Percentiles rank a stretch among this genome's conserved stretches.
Evolutionary conservation across 768 basidiomycete species (phyloP).

Genomic region (Serendipita indica): DNA sequence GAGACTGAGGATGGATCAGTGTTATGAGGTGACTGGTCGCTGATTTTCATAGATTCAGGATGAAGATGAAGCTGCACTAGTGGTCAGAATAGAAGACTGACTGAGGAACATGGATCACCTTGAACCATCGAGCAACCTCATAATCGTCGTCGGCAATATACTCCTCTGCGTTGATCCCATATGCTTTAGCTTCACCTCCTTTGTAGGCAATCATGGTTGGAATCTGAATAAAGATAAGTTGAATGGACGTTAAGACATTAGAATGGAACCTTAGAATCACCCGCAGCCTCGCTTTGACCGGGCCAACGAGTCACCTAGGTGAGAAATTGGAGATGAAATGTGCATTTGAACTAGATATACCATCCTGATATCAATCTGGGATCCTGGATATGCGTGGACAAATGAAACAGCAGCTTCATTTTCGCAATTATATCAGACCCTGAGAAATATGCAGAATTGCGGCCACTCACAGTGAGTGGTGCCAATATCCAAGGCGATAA

Average conservation of each 20-base stretch:
- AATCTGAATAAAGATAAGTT: not conserved
- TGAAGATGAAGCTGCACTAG: slow-evolving; percentile 4
- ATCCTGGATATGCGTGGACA: no score
- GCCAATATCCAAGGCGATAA: no score
- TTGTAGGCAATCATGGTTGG: not conserved
- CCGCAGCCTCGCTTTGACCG: not conserved
- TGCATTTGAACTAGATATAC: no score
- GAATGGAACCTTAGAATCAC: not conserved
- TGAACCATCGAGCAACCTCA: not conserved
- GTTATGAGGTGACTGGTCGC: not conserved
- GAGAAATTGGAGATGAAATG: no score
- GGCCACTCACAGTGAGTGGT: no score
- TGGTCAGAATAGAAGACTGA: not conserved
- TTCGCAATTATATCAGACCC: no score
- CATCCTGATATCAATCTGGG: no score
- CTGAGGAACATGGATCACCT: not conserved
- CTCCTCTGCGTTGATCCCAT: not conserved
- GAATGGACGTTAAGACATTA: not conserved
- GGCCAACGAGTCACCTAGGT: not conserved
- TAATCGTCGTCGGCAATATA: not conserved
- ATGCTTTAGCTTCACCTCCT: not conserved
- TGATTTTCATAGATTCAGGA: not conserved
- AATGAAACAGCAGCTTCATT: no score
- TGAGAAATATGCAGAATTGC: no score
- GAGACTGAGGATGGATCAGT: no score